Evolutionary conservation across 805 yeast genomes (phyloP), one percentile per base, ranked within the genome.

Genomic region (Diddensiella transvaalensis): DNA sequence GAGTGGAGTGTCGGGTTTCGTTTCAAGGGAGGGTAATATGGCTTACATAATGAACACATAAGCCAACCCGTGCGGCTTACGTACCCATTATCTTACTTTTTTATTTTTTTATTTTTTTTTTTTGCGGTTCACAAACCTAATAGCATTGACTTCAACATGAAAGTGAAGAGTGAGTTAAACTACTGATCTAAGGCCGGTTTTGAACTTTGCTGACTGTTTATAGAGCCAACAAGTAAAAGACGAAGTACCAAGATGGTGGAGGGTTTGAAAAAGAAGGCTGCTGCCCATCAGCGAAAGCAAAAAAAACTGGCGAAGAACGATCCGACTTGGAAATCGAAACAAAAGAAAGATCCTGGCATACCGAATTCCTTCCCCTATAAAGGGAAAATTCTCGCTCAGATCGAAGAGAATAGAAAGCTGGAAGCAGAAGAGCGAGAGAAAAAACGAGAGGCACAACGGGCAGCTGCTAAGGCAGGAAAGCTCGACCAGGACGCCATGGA

Each of bases 301-400:
- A 78, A 76, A 60, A 93, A 93, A 71, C 56, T 66, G 22, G 78
- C 96, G 17, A 93, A 93, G 76, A 89, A 80, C 64, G 97, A 91
- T 66, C 80, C 80, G 3, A 93, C 98, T 13, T 93, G 99, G 99
- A 88, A 79, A 65, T 86, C 96, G 15, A 81, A 82, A 61, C 69
- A 71, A 49, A 80, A 79, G 61, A 91, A 87, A 69, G 97, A 90
- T 66, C 90, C 91, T 8, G 98, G 98, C 56, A 91, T 93, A 59
- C 99, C 99, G 48, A 74, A 95, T 45, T 82, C 83, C 60, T 93
- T 89, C 77, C 99, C 99, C 29, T 93, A 89, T 73, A 93, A 91
- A 67, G 95, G 86, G 55, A 78, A 79, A 67, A 80, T 93, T 49
- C 71, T 93, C 49, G 71, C 73, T 65, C 66, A 72, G 67, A 53